Percentiles rank a stretch among this genome's conserved stretches.
These are phyloP conservation scores for Rugonectria rugulosa DNA, from an alignment of 2,329 filamentous ascomycete species.

Conservation along the genomic window DNA sequence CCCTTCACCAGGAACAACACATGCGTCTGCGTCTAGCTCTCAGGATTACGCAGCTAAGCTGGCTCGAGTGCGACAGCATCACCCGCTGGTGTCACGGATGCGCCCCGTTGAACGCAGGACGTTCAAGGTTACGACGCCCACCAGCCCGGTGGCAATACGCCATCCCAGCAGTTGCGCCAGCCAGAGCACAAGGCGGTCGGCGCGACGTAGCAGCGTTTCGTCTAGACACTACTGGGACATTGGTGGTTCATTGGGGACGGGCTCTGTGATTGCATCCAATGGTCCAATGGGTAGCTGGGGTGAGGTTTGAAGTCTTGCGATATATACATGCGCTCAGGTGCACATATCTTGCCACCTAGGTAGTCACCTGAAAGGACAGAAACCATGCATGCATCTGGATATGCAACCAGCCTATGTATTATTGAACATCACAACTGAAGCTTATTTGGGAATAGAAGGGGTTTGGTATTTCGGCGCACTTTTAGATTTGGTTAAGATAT, in stretches of 20 bases:
- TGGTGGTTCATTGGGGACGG: constrained; percentile 79
- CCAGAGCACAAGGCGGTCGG: constrained; percentile 81
- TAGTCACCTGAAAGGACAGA: constrained; percentile 20
- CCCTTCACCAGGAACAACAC: constrained; percentile 52
- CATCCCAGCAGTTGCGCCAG: constrained; percentile 79
- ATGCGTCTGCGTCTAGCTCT: constrained; percentile 57
- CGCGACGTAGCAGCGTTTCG: constrained; percentile 71
- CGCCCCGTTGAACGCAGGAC: constrained; percentile 61
- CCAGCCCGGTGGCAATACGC: constrained; percentile 56
- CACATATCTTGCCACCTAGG: constrained; percentile 13
- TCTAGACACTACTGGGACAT: constrained; percentile 93
- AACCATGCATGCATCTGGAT: constrained; percentile 11
- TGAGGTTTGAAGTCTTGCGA: constrained; percentile 57
- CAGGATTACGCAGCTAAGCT: constrained; percentile 78
- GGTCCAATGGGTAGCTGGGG: constrained; percentile 81
- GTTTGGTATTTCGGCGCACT: constrained; percentile 15
- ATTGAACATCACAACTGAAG: constrained; percentile 26
- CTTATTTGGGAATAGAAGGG: constrained; percentile 25
- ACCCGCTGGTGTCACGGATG: constrained; percentile 76
- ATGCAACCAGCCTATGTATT: constrained; percentile 21
- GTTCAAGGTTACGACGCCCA: constrained; percentile 62
- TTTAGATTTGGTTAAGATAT: constrained; percentile 23
- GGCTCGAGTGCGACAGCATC: constrained; percentile 85
- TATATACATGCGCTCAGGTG: constrained; percentile 4
- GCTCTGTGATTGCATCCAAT: constrained; percentile 71